These are phyloP conservation scores for Chimonanthus praecox DNA, from an alignment of 164 flowering plant genomes.

Conservation along the genomic window DNA sequence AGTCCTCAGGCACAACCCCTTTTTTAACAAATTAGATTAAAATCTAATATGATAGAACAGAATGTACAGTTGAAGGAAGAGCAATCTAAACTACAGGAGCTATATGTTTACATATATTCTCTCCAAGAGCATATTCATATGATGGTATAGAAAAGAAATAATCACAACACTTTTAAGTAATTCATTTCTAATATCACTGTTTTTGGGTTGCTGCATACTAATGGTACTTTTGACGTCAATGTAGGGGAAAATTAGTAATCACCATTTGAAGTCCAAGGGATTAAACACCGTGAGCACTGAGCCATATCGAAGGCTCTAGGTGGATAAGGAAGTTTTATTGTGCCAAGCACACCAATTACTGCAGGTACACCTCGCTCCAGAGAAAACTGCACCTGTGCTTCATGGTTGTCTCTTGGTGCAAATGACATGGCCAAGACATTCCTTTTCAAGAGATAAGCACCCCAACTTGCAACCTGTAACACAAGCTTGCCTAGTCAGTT, in stretches of 20 bases:
- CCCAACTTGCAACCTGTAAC: conserved; percentile 91
- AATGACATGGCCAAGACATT: conserved; percentile 90
- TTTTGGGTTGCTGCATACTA: background rate
- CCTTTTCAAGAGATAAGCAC: conserved; percentile 81
- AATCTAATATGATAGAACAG: too few species aligned
- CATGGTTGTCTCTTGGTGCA: conserved; percentile 92
- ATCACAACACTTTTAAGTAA: background rate
- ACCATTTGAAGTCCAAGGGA: conserved; percentile 86
- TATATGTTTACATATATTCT: too few species aligned
- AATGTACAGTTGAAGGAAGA: too few species aligned
- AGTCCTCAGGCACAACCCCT: too few species aligned
- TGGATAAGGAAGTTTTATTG: conserved; percentile 77
- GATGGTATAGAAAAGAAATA: background rate
- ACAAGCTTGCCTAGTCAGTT: conserved; percentile 13
- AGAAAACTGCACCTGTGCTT: conserved; percentile 94
- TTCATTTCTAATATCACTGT: background rate
- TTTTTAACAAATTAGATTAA: too few species aligned
- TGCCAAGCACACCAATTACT: conserved; percentile 83
- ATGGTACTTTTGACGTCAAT: background rate
- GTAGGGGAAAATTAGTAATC: conserved; percentile 12
- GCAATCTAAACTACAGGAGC: too few species aligned
- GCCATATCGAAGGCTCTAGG: conserved; percentile 96
- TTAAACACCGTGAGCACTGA: conserved; percentile 89
- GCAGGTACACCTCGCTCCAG: conserved; percentile 96
- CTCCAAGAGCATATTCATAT: background rate